Evolutionary conservation across 805 yeast genomes (phyloP).

Genomic region (Starmerella bacillaris): DNA sequence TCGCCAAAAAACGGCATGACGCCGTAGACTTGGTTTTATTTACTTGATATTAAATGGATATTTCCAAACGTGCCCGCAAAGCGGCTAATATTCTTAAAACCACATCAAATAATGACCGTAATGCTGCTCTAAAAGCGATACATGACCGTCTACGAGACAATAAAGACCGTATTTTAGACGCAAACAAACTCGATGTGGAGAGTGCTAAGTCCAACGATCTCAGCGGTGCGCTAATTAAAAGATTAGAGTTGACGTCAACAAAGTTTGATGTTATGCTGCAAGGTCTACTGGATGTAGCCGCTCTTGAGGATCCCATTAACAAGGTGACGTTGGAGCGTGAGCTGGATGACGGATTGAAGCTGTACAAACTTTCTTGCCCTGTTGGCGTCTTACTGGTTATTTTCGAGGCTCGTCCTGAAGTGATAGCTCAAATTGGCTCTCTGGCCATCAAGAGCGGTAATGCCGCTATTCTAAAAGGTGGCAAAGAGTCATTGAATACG

Average conservation of each 20-base stretch:
- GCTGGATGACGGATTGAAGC: slow-evolving; percentile 73
- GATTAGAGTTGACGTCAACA: slow-evolving; percentile 70
- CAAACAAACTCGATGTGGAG: slow-evolving; percentile 59
- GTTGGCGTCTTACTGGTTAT: slow-evolving; percentile 85
- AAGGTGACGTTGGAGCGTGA: slow-evolving; percentile 64
- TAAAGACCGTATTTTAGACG: slow-evolving; percentile 46
- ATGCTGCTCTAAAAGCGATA: slow-evolving; percentile 51
- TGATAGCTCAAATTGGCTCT: slow-evolving; percentile 92
- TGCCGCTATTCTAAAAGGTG: slow-evolving; percentile 93
- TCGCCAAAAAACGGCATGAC: too few relatives aligned
- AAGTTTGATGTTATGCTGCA: slow-evolving; percentile 88
- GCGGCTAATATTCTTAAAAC: slow-evolving; percentile 77
- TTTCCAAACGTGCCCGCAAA: slow-evolving; percentile 64
- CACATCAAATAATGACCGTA: slow-evolving; percentile 51
- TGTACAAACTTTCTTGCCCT: slow-evolving; percentile 77
- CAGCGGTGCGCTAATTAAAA: slow-evolving; percentile 54
- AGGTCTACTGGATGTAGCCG: slow-evolving; percentile 83
- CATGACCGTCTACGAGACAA: slow-evolving; percentile 45
- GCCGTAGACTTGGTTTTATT: too few relatives aligned
- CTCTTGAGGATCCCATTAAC: slow-evolving; percentile 83
- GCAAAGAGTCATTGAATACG: slow-evolving; percentile 77
- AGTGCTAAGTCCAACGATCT: slow-evolving; percentile 45
- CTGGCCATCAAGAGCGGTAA: slow-evolving; percentile 91
- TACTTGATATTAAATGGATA: slow-evolving; percentile 26
- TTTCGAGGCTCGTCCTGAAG: slow-evolving; percentile 95